Percentiles rank a stretch among this genome's conserved stretches.
Evolutionary conservation across 2,329 filamentous ascomycete genomes (phyloP).

Genomic region (Cercospora beticola): DNA sequence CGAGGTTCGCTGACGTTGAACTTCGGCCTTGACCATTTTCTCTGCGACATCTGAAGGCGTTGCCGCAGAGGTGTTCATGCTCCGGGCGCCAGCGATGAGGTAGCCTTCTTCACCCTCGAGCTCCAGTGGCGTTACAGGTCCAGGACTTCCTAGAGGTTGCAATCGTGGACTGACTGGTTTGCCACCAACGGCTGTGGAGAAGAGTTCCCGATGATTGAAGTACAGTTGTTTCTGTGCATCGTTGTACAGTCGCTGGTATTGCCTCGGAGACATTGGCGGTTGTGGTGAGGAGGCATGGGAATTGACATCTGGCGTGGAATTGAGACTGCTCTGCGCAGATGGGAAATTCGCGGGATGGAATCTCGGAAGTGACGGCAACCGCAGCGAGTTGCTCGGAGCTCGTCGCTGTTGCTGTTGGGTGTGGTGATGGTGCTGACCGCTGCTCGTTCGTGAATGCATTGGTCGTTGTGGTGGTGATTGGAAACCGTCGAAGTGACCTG

Average conservation of each 20-base stretch:
- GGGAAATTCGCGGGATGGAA: conserved; percentile 56
- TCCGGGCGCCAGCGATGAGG: conserved; percentile 46
- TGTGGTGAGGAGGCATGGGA: conserved; percentile 42
- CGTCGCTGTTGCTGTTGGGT: conserved; percentile 31
- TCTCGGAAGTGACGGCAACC: conserved; percentile 51
- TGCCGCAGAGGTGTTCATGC: conserved; percentile 22
- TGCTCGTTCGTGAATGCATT: conserved; percentile 32
- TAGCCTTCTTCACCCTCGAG: conserved; percentile 48
- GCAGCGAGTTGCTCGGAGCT: conserved; percentile 39
- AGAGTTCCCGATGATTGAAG: conserved; percentile 48
- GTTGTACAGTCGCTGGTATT: conserved; percentile 46
- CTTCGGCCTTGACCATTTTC: conserved; percentile 49
- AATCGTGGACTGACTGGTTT: conserved; percentile 52
- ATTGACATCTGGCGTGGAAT: conserved; percentile 41
- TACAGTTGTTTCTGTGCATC: conserved; percentile 53
- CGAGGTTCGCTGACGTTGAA: conserved; percentile 31
- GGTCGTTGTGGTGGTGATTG: conserved; percentile 35
- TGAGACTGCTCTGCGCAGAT: conserved; percentile 37
- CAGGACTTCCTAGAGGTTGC: conserved; percentile 51
- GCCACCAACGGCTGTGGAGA: conserved; percentile 32
- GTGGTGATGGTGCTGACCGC: conserved; percentile 27
- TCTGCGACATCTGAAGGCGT: conserved; percentile 43
- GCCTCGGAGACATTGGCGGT: conserved; percentile 46
- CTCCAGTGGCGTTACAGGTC: conserved; percentile 54
- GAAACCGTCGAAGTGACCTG: conserved; percentile 34